Conservation (phyloP, 768 basidiomycete species). For the Psilocybe tampanensis region DNA sequence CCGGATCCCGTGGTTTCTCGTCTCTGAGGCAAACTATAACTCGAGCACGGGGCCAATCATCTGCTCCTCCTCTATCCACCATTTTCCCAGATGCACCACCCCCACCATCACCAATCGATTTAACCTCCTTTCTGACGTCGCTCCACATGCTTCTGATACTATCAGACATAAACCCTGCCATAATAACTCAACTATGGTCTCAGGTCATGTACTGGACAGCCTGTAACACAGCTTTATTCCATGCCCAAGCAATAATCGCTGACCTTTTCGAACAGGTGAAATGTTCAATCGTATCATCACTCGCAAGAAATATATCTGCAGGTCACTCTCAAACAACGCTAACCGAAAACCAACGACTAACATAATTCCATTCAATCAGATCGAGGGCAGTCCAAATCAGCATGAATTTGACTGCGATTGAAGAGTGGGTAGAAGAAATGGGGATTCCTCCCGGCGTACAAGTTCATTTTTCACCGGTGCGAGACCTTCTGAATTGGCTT, state of each 20-base stretch:
- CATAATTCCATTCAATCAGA: slow-evolving; percentile 32
- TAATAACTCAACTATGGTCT: slow-evolving; percentile 91
- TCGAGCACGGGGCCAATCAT: slow-evolving; percentile 48
- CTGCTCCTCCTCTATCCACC: slow-evolving; percentile 47
- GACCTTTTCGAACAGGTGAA: slow-evolving; percentile 55
- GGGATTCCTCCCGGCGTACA: slow-evolving; percentile 79
- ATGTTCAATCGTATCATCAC: slow-evolving; percentile 83
- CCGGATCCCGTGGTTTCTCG: slow-evolving; percentile 57
- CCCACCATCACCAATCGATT: slow-evolving; percentile 47
- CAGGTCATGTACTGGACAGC: slow-evolving; percentile 99
- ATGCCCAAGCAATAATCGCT: not conserved
- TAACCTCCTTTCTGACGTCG: slow-evolving; percentile 83
- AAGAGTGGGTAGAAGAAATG: slow-evolving; percentile 90
- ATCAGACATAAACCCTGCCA: slow-evolving; percentile 87
- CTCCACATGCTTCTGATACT: slow-evolving; percentile 81
- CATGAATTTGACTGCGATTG: slow-evolving; percentile 81
- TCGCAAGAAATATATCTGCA: slow-evolving; percentile 94
- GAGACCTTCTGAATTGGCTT: slow-evolving; percentile 84
- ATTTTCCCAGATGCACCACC: slow-evolving; percentile 49
- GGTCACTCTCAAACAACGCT: slow-evolving; percentile 41
- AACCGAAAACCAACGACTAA: not conserved
- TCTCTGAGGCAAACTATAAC: slow-evolving; percentile 70
- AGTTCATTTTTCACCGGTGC: slow-evolving; percentile 81
- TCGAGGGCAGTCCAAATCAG: slow-evolving; percentile 89
- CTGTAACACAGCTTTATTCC: slow-evolving; percentile 49